Evolutionary conservation across 305 asterid genomes (phyloP).

Genomic region (Fraxinus paxiana): DNA sequence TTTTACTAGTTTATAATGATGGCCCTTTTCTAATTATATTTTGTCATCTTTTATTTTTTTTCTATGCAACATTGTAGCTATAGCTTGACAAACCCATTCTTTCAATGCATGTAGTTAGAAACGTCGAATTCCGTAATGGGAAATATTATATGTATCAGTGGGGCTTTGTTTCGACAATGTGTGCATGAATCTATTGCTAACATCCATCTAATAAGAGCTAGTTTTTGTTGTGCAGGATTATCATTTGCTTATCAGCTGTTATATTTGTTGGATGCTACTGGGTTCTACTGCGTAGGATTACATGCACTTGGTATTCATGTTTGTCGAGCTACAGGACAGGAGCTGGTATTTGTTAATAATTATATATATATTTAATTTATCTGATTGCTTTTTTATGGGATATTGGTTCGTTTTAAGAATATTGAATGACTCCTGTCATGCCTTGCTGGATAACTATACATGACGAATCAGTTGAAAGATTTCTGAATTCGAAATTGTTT

Average conservation of each 20-base stretch:
- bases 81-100: not conserved
- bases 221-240: slow-evolving; percentile 52
- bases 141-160: slow-evolving; percentile 11
- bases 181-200: slow-evolving; percentile 9
- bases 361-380: slow-evolving; percentile 9
- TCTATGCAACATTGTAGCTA: not conserved
- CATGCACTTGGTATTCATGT: slow-evolving; percentile 91
- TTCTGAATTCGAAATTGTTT: slow-evolving; percentile 5
- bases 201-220: slow-evolving; percentile 26
- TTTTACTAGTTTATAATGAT: not conserved
- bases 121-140: not conserved
- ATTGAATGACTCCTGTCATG: slow-evolving; percentile 4
- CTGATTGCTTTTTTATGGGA: slow-evolving; percentile 13
- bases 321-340: slow-evolving; percentile 98
- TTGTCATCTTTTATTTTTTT: not conserved
- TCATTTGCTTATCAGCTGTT: slow-evolving; percentile 91
- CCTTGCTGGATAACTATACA: not conserved
- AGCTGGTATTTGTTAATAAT: slow-evolving; percentile 54
- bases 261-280: slow-evolving; percentile 76
- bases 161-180: slow-evolving; percentile 10
- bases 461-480: slow-evolving; percentile 6
- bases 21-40: slow-evolving; percentile 7
- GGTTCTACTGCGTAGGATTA: slow-evolving; percentile 68
- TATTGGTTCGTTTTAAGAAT: slow-evolving; percentile 12
- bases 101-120: not conserved